phyloP scores from a whole-genome alignment of 129 eudicot genomes.

The Helichrysum umbraculigerum region DNA sequence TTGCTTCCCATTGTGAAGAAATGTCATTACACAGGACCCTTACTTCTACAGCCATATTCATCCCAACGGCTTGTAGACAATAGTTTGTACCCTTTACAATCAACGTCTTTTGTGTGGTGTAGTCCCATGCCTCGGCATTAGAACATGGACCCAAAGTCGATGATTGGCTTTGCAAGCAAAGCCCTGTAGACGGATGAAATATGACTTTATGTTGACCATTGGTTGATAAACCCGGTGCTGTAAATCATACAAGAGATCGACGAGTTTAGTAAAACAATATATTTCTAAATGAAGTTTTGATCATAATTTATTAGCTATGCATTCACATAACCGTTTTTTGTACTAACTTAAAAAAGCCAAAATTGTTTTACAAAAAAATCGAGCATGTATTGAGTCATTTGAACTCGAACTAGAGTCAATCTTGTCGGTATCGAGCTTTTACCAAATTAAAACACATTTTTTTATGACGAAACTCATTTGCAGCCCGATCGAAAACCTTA shows the following conservation, averaged over 20 bases:
- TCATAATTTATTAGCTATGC: too few species aligned
- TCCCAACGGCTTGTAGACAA: slow-evolving; percentile 50
- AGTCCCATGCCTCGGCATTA: slow-evolving; percentile 51
- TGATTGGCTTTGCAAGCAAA: slow-evolving; percentile 49
- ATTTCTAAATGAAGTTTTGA: too few species aligned
- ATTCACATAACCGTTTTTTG: too few species aligned
- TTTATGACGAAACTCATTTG: too few species aligned
- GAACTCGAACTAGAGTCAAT: too few species aligned
- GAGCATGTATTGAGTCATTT: too few species aligned
- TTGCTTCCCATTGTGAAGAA: slow-evolving; percentile 59
- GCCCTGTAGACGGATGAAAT: slow-evolving; percentile 77
- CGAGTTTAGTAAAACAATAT: too few species aligned
- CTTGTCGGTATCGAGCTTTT: too few species aligned
- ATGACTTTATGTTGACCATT: slow-evolving; percentile 39
- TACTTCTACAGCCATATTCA: slow-evolving; percentile 44
- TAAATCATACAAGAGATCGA: slow-evolving; percentile 14
- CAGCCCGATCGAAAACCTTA: too few species aligned
- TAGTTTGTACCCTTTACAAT: slow-evolving; percentile 48
- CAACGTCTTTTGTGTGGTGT: slow-evolving; percentile 50
- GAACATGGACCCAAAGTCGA: slow-evolving; percentile 61
- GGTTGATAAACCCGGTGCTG: slow-evolving; percentile 55
- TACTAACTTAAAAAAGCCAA: too few species aligned
- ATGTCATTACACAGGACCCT: slow-evolving; percentile 28
- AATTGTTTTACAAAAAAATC: too few species aligned
- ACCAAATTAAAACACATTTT: too few species aligned